Evolutionary conservation across 306 rosid genomes (phyloP).

Genomic region (Vicia faba): DNA sequence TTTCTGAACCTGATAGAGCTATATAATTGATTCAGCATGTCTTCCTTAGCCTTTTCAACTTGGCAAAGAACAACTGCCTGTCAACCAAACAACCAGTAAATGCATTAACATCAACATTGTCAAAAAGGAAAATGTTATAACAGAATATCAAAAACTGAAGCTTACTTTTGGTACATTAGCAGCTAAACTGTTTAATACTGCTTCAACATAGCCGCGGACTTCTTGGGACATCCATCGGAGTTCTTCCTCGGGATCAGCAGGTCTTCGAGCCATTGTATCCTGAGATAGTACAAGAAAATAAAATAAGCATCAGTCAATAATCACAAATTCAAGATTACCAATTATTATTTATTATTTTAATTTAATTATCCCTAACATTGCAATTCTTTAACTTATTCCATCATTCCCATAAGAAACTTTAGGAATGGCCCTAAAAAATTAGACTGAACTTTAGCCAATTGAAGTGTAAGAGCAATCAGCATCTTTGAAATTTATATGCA

Average conservation of each 20-base stretch:
- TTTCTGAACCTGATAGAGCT: conserved; percentile 79
- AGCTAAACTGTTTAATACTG: conserved; percentile 97
- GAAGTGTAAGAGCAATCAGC: neutral
- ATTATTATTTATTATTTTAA: neutral
- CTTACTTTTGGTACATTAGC: conserved; percentile 94
- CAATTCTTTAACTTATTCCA: neutral
- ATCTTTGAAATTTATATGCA: conserved; percentile 1
- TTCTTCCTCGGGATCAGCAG: conserved; percentile 98
- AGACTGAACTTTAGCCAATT: neutral
- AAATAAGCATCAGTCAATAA: conserved; percentile 11
- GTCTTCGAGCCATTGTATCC: conserved; percentile 95
- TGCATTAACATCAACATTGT: conserved; percentile 35
- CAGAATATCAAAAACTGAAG: conserved; percentile 24
- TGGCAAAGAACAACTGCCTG: conserved; percentile 99
- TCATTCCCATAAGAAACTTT: neutral
- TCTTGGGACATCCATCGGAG: conserved; percentile 99
- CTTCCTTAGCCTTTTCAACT: conserved; percentile 98
- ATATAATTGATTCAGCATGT: conserved; percentile 92
- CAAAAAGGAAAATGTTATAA: neutral
- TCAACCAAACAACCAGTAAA: conserved; percentile 44
- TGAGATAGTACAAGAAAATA: conserved; percentile 34
- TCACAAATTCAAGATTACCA: neutral
- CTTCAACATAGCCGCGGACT: conserved; percentile 98
- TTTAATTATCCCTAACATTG: neutral
- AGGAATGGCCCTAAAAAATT: conserved; percentile 5